Conservation (phyloP, 2,329 filamentous ascomycete genomes). For the Sarocladiaceae sp. region DNA sequence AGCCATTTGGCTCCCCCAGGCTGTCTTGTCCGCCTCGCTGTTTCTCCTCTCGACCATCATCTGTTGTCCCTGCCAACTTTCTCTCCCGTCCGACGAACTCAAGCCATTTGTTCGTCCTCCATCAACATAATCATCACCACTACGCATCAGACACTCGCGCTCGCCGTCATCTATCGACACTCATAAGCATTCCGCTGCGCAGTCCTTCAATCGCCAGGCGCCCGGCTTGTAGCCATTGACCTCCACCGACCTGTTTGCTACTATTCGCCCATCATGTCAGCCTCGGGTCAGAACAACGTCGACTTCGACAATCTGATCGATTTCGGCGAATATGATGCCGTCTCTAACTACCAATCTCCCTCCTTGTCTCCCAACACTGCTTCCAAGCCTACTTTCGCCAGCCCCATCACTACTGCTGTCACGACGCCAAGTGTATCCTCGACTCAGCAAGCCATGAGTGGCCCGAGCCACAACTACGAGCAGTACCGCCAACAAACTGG, state of each 20-base stretch:
- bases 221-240: constrained; percentile 2
- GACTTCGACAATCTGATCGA: constrained; percentile 54
- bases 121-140: background rate
- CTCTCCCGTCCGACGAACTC: background rate
- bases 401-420: constrained; percentile 44
- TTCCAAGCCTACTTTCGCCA: constrained; percentile 49
- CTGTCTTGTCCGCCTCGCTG: background rate
- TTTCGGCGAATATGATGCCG: constrained; percentile 56
- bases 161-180: background rate
- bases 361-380: constrained; percentile 48
- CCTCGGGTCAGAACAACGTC: constrained; percentile 38
- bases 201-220: background rate
- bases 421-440: constrained; percentile 48
- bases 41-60: constrained; percentile 9
- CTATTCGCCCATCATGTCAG: constrained; percentile 26
- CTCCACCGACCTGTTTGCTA: background rate
- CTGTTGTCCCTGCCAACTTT: constrained; percentile 2
- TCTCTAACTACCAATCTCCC: constrained; percentile 52
- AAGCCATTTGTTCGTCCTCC: constrained; percentile 3
- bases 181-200: background rate
- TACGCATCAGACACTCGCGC: background rate
- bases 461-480: constrained; percentile 91
- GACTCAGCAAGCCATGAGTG: constrained; percentile 55
- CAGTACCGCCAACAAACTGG: constrained; percentile 94
- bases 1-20: constrained; percentile 8